Conservation (phyloP, 2,329 filamentous ascomycete genomes). For the Aspergillus texensis region DNA sequence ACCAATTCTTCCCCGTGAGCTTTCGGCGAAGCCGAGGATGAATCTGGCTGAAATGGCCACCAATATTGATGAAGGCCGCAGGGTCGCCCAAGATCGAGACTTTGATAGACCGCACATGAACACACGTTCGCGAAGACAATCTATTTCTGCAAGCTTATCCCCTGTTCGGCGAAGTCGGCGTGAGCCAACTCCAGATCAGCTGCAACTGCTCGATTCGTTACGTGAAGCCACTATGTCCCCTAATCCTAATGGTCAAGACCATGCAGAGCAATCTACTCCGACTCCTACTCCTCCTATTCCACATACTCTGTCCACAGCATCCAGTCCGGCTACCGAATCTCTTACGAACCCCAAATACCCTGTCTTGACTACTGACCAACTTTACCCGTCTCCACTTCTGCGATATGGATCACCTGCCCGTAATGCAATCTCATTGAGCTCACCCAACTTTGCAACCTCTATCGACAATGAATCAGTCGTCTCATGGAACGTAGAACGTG, state of each 20-base stretch:
- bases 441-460: constrained; percentile 25
- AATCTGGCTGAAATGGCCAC: constrained; percentile 36
- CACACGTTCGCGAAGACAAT: constrained; percentile 15
- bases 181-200: constrained; percentile 38
- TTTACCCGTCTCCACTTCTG: constrained; percentile 35
- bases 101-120: constrained; percentile 20
- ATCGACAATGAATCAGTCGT: constrained; percentile 38
- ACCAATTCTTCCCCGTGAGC: constrained; percentile 37
- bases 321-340: constrained; percentile 31
- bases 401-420: constrained; percentile 18
- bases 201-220: constrained; percentile 33
- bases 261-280: constrained; percentile 25
- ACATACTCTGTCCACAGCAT: constrained; percentile 35
- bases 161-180: constrained; percentile 28
- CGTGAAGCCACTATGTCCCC: constrained; percentile 30
- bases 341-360: constrained; percentile 23
- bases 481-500: constrained; percentile 40
- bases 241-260: constrained; percentile 14
- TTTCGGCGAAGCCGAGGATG: constrained; percentile 33
- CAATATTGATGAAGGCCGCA: constrained; percentile 35
- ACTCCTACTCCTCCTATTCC: constrained; percentile 40
- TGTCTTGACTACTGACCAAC: constrained; percentile 20
- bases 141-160: constrained; percentile 17
- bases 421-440: constrained; percentile 20
- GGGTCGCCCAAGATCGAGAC: constrained; percentile 28